Evolutionary conservation across 805 yeast species (phyloP).

Genomic region (Lipomyces yamadae): DNA sequence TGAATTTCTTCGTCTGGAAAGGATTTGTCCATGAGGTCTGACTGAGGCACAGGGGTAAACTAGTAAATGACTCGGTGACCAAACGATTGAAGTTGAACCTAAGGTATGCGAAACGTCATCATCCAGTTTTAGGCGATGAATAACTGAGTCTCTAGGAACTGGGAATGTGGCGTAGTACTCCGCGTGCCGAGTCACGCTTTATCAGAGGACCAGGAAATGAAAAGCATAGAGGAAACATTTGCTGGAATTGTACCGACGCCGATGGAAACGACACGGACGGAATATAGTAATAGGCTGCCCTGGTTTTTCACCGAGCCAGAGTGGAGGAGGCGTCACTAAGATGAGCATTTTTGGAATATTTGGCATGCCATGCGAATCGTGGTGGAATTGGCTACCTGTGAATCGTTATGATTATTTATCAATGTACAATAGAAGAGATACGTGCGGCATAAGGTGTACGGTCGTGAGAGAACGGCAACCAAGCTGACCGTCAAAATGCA

Average conservation of each 20-base stretch:
- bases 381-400: background rate
- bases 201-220: background rate
- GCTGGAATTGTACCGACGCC: constrained; percentile 26
- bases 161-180: constrained; percentile 37
- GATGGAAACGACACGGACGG: constrained; percentile 27
- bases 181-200: constrained; percentile 16
- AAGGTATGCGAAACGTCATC: constrained; percentile 10
- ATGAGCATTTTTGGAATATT: background rate
- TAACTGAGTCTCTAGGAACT: constrained; percentile 23
- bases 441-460: background rate
- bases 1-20: too few species aligned
- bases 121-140: constrained; percentile 1
- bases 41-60: constrained; percentile 29
- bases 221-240: constrained; percentile 19
- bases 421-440: background rate
- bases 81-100: constrained; percentile 22
- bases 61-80: constrained; percentile 21
- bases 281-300: constrained; percentile 20
- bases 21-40: background rate
- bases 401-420: background rate
- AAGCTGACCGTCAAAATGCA: too few species aligned
- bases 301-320: constrained; percentile 32
- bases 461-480: too few species aligned
- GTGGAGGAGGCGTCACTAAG: background rate
- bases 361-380: background rate